Evolutionary conservation across 257 asterid species (phyloP).

Genomic region (Paraleonurus japonicus): DNA sequence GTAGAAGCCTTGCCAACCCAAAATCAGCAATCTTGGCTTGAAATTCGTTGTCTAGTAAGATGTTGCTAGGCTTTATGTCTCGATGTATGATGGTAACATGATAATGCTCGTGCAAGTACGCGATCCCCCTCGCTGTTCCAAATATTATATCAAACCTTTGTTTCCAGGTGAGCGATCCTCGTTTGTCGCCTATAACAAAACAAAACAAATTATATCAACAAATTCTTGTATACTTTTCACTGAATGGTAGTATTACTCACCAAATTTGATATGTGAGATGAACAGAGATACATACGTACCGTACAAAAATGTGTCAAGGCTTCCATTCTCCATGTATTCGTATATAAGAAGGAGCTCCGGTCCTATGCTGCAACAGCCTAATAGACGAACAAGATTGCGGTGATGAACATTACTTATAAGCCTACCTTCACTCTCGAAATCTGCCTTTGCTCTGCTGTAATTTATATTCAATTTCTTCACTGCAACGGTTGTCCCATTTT

Average conservation of each 20-base stretch:
- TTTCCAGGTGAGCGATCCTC: conserved; percentile 73
- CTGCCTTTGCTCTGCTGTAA: conserved; percentile 58
- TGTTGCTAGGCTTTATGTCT: conserved; percentile 75
- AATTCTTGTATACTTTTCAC: too few species aligned
- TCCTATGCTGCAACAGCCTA: conserved; percentile 73
- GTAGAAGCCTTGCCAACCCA: conserved; percentile 76
- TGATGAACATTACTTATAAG: conserved; percentile 89
- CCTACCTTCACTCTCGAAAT: conserved; percentile 77
- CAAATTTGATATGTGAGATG: not conserved
- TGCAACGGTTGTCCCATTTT: conserved; percentile 65
- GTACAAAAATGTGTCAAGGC: conserved; percentile 65
- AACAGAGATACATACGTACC: conserved; percentile 43
- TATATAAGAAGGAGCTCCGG: conserved; percentile 64
- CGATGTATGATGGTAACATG: conserved; percentile 79
- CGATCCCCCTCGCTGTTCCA: conserved; percentile 83
- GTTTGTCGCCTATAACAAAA: conserved; percentile 48
- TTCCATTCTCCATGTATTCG: conserved; percentile 79
- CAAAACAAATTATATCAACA: not conserved
- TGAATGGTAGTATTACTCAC: too few species aligned
- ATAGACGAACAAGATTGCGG: conserved; percentile 76
- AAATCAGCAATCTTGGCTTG: conserved; percentile 79
- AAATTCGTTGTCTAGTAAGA: conserved; percentile 59
- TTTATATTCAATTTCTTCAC: conserved; percentile 61
- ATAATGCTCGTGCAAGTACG: conserved; percentile 82
- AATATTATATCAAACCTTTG: conserved; percentile 66